A percentile compares a stretch with the other conserved stretches of the same genome.
Evolutionary conservation across 148 eudicot genomes (phyloP).

Genomic region (Vaccinium corymbosum): DNA sequence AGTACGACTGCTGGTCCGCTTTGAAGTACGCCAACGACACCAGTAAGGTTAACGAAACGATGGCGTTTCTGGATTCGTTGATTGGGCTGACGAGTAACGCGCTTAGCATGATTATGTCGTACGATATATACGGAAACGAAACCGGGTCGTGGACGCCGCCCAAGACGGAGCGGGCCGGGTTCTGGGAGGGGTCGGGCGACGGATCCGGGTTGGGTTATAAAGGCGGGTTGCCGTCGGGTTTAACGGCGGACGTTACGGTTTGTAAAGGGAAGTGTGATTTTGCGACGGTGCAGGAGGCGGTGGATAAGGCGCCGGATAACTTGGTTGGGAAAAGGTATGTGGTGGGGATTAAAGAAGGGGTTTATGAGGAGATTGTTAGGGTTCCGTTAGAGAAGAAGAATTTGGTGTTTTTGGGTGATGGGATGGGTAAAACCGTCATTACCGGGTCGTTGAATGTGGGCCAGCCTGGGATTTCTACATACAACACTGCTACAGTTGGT

Average conservation of each 20-base stretch:
- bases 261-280: slow-evolving; percentile 53
- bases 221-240: slow-evolving; percentile 30
- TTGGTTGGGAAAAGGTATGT: slow-evolving; percentile 39
- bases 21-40: slow-evolving; percentile 70
- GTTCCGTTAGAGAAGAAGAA: slow-evolving; percentile 68
- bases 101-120: slow-evolving; percentile 50
- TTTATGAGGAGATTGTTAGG: slow-evolving; percentile 73
- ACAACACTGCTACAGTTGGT: slow-evolving; percentile 83
- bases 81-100: slow-evolving; percentile 52
- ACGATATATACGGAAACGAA: slow-evolving; percentile 43
- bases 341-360: slow-evolving; percentile 60
- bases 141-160: slow-evolving; percentile 50
- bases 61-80: slow-evolving; percentile 50
- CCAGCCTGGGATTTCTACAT: slow-evolving; percentile 56
- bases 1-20: slow-evolving; percentile 77
- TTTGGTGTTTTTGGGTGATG: slow-evolving; percentile 81
- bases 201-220: slow-evolving; percentile 12
- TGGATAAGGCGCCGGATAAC: slow-evolving; percentile 50
- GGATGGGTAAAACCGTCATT: slow-evolving; percentile 78
- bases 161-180: slow-evolving; percentile 68
- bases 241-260: slow-evolving; percentile 51
- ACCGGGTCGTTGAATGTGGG: slow-evolving; percentile 58
- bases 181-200: slow-evolving; percentile 51
- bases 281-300: slow-evolving; percentile 66
- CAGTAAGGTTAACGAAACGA: slow-evolving; percentile 35